Evolutionary conservation across 2,329 filamentous ascomycete species (phyloP).

Genomic region (Cadophora malorum): DNA sequence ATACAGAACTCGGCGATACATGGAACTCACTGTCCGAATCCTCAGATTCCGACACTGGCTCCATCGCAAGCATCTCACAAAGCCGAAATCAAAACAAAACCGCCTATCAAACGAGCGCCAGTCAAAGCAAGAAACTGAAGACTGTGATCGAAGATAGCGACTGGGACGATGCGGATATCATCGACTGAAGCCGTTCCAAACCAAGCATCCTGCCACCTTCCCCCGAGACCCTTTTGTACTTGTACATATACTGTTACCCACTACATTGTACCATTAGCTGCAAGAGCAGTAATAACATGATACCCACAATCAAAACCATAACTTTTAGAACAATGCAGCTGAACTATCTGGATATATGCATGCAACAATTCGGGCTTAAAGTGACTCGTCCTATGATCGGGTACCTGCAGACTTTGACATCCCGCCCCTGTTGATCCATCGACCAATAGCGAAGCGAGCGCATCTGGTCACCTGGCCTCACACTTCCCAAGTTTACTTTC

Average conservation of each 20-base stretch:
- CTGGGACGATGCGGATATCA: constrained; percentile 54
- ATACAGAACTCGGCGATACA: constrained; percentile 21
- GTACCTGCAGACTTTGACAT: constrained; percentile 13
- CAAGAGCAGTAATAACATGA: not conserved
- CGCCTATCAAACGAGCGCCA: constrained; percentile 28
- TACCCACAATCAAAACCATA: constrained; percentile 5
- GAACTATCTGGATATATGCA: not conserved
- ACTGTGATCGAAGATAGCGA: constrained; percentile 62
- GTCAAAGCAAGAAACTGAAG: constrained; percentile 40
- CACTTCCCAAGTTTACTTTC: not conserved
- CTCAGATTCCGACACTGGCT: constrained; percentile 37
- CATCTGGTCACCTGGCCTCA: not conserved
- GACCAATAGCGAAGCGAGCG: constrained; percentile 3
- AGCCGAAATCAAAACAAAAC: constrained; percentile 23
- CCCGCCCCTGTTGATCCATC: not conserved
- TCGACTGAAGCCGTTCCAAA: constrained; percentile 44
- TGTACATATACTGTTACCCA: not conserved
- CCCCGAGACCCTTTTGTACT: not conserved
- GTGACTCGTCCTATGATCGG: constrained; percentile 2
- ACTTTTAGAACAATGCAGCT: not conserved
- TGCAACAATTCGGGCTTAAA: not conserved
- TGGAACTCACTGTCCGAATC: constrained; percentile 36
- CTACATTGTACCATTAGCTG: not conserved
- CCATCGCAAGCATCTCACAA: constrained; percentile 31
- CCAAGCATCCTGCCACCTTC: not conserved